Conservation (phyloP, 2,329 filamentous ascomycete species). For the Arthrobotrys conoides region DNA sequence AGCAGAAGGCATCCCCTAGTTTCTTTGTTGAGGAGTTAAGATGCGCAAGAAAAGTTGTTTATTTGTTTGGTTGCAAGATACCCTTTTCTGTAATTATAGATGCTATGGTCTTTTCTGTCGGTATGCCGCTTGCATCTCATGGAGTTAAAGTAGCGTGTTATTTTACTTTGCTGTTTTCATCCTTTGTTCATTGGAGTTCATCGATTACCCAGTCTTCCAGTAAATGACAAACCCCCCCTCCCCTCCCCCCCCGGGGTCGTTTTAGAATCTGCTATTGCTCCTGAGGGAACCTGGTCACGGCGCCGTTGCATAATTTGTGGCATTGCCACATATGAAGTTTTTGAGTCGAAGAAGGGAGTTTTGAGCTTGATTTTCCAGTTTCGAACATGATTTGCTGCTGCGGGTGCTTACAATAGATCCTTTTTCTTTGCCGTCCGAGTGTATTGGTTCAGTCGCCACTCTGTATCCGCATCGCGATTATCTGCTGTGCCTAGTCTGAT, state of each 20-base stretch:
- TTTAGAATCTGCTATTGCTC: neutral
- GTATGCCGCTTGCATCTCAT: conserved; percentile 5
- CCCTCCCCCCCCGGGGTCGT: no score
- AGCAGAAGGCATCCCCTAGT: neutral
- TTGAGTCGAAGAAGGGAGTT: neutral
- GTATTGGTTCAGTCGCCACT: conserved; percentile 97
- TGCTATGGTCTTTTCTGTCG: conserved; percentile 16
- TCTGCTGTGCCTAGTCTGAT: conserved; percentile 92
- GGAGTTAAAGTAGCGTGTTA: conserved; percentile 3
- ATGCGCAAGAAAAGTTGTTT: conserved; percentile 15
- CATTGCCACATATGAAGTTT: neutral
- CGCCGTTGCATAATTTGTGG: neutral
- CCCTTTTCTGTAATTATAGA: conserved; percentile 28
- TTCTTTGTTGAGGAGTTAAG: conserved; percentile 25
- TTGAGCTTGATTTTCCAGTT: neutral
- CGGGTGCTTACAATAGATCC: conserved; percentile 58
- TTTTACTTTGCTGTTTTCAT: neutral
- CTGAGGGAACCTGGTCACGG: neutral
- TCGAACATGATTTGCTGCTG: neutral
- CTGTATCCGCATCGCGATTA: conserved; percentile 93
- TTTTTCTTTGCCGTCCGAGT: conserved; percentile 73
- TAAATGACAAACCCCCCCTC: neutral
- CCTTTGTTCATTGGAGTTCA: neutral
- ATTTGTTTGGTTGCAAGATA: conserved; percentile 46
- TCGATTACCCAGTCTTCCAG: neutral